A percentile compares a stretch with the other conserved stretches of the same genome.
phyloP scores from a whole-genome alignment of 805 yeast genomes.

The Pichia nakasei region DNA sequence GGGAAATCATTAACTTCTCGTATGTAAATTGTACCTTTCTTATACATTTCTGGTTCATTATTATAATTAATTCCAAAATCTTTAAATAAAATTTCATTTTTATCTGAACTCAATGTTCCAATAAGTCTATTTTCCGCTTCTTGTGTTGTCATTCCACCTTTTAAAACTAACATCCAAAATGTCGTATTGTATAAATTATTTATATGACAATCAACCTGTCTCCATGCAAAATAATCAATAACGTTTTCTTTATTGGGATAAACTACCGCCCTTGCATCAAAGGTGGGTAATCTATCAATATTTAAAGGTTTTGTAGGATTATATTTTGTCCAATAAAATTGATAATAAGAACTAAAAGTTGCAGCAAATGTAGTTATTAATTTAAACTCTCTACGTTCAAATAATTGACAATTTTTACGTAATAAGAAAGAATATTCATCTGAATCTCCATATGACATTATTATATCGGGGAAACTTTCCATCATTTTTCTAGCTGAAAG shows the following conservation, averaged over 20 bases:
- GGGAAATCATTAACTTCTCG: slow-evolving; percentile 32
- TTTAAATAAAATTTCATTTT: slow-evolving; percentile 76
- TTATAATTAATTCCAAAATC: slow-evolving; percentile 84
- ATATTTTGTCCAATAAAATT: slow-evolving; percentile 52
- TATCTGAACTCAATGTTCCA: slow-evolving; percentile 77
- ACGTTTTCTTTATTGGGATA: slow-evolving; percentile 60
- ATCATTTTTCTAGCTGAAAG: slow-evolving; percentile 62
- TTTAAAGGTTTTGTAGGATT: slow-evolving; percentile 40
- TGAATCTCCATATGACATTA: slow-evolving; percentile 87
- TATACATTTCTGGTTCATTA: slow-evolving; percentile 78
- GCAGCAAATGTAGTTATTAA: slow-evolving; percentile 76
- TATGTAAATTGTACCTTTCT: slow-evolving; percentile 67
- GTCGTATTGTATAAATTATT: slow-evolving; percentile 89
- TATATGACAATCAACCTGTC: slow-evolving; percentile 95
- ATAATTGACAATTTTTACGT: slow-evolving; percentile 52
- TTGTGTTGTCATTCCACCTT: slow-evolving; percentile 60
- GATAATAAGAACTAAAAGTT: slow-evolving; percentile 70
- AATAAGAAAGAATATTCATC: slow-evolving; percentile 89
- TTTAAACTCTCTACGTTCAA: slow-evolving; percentile 78
- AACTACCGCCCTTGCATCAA: slow-evolving; percentile 83
- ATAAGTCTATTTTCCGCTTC: slow-evolving; percentile 72
- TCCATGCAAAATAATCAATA: slow-evolving; percentile 84
- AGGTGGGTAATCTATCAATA: slow-evolving; percentile 59
- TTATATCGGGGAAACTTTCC: slow-evolving; percentile 57
- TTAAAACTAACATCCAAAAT: slow-evolving; percentile 76